These are phyloP conservation scores for Cryptosporidium baileyi DNA, from an alignment of 169 alveolate species.

Conservation along the genomic window DNA sequence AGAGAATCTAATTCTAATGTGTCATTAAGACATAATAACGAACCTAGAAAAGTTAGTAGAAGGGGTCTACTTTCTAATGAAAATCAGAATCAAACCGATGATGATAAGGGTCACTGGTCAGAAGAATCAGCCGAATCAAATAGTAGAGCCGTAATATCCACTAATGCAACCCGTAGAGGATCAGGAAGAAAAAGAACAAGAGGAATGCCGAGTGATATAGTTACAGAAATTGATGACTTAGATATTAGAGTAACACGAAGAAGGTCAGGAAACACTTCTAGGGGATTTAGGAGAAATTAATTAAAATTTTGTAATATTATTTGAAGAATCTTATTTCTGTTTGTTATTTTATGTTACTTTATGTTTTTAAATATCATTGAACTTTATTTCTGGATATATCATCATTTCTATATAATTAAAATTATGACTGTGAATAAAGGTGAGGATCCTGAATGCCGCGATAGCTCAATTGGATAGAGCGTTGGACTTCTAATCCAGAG, in stretches of 20 bases:
- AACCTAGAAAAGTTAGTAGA: constrained; percentile 37
- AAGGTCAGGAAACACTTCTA: constrained; percentile 51
- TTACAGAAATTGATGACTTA: constrained; percentile 45
- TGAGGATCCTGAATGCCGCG: constrained; percentile 71
- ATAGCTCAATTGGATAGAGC: constrained; percentile 72
- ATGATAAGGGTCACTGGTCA: constrained; percentile 68
- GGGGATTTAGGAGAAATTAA: neutral
- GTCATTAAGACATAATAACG: constrained; percentile 8
- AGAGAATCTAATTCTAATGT: constrained; percentile 22
- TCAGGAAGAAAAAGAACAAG: constrained; percentile 66
- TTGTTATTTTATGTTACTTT: neutral
- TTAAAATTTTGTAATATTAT: neutral
- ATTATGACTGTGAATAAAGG: too few species aligned
- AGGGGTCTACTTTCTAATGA: constrained; percentile 25
- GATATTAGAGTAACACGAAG: constrained; percentile 67
- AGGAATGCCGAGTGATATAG: constrained; percentile 69
- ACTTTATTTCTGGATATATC: too few species aligned
- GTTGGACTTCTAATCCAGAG: constrained; percentile 73
- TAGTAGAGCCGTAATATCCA: constrained; percentile 39
- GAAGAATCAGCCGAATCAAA: constrained; percentile 65
- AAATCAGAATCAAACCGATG: constrained; percentile 38
- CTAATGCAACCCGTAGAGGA: constrained; percentile 21
- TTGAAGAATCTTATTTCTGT: neutral
- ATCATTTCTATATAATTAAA: too few species aligned
- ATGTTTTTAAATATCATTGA: too few species aligned